Evolutionary conservation across 78 protist genomes (phyloP), one percentile per base, ranked within the genome.

Genomic region (Emiliania huxleyi): DNA sequence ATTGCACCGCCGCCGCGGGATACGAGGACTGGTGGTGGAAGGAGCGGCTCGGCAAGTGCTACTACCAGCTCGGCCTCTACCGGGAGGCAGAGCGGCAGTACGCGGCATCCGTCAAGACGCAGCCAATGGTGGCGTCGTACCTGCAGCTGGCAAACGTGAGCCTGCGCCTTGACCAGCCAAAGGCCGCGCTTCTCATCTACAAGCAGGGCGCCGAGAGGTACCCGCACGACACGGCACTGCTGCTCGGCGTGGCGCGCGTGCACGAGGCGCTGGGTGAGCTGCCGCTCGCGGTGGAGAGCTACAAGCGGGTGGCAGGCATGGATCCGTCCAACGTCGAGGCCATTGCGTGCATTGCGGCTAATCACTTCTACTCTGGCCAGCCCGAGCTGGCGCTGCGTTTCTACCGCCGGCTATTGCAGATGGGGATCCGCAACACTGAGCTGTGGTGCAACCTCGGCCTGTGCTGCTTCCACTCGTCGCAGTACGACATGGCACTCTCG

Each of bases 1-100:
- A 43, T 49, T 94, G 95, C 23, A 94, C 95, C 38, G 56, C 1
- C 19, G 71, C 45, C 5, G 25, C 35, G 48, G 33, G 37, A 26
- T 94, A 45, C 75, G 77, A 94, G 44, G 97, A 96, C 40, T 97
- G 98, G 98, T 97, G 95, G 94, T 97, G 98, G 98, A 96, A 96
- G 77, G 94, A 93, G 48, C 83, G 95, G 48, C 91, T 96, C 23
- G 98, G 97, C 2, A 90, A 89, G 69, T 90, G 94, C 71, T 95
- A 93, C 83, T 94, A 95, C 84, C 95, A 79, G 43, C 94, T 97
- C 45, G 98, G 96, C 18, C 52, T 96, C 73, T 35, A 44, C 4
- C 94, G 96, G 0, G 98, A 97, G 26, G 98, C 98, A 11, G 97
- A 96, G 91, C 71, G 69, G 93, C 97, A 95, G 92, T 88, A 91